phyloP scores from a whole-genome alignment of 192 early-diverging fungal species.

The Backusella psychrophila region DNA sequence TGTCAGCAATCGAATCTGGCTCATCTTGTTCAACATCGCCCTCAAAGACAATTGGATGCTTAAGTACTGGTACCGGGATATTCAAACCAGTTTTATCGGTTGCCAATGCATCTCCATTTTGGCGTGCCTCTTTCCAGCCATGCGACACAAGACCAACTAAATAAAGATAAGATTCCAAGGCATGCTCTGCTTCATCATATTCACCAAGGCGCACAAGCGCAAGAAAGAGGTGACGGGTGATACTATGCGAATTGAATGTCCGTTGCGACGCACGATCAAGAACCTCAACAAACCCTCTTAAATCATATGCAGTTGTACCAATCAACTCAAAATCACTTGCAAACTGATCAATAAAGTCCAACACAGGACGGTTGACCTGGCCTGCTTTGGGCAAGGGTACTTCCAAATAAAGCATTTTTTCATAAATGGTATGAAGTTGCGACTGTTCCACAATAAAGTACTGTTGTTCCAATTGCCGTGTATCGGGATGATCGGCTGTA shows the following conservation, averaged over 20 bases:
- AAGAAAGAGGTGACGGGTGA: constrained; percentile 62
- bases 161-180: constrained; percentile 58
- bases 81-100: constrained; percentile 14
- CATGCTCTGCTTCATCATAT: constrained; percentile 74
- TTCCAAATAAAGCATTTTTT: constrained; percentile 53
- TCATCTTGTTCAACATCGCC: background rate
- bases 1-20: constrained; percentile 8
- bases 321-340: constrained; percentile 59
- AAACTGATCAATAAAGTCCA: constrained; percentile 62
- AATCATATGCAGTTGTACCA: constrained; percentile 48
- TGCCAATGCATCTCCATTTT: constrained; percentile 12
- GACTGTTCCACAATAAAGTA: constrained; percentile 45
- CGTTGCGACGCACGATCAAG: constrained; percentile 62
- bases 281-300: constrained; percentile 53
- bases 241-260: constrained; percentile 70
- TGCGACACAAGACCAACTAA: constrained; percentile 43
- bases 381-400: constrained; percentile 61
- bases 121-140: constrained; percentile 20
- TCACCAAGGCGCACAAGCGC: constrained; percentile 61
- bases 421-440: constrained; percentile 56
- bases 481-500: background rate
- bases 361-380: constrained; percentile 54
- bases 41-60: background rate
- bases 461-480: constrained; percentile 15
- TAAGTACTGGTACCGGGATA: constrained; percentile 14